Evolutionary conservation across 768 basidiomycete genomes (phyloP).

Genomic region (Tricholoma terreum): DNA sequence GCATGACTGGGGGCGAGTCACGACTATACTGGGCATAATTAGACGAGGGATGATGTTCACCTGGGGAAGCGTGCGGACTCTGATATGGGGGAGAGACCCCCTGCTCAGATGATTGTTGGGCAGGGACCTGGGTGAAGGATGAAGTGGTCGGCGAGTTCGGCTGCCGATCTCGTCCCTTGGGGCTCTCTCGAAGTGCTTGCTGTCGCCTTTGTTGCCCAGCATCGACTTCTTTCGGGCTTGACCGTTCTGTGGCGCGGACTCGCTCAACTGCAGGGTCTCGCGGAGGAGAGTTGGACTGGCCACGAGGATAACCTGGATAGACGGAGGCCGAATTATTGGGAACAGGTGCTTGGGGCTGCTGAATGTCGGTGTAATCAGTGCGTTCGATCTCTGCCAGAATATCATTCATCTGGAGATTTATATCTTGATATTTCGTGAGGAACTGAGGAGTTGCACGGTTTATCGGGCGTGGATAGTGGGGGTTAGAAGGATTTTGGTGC

Average conservation of each 20-base stretch:
- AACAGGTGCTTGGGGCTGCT: constrained; percentile 51
- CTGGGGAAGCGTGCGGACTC: constrained; percentile 45
- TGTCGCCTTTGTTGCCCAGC: constrained; percentile 33
- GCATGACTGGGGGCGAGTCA: constrained; percentile 37
- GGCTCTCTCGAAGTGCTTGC: constrained; percentile 45
- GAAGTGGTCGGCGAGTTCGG: constrained; percentile 36
- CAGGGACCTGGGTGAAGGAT: constrained; percentile 36
- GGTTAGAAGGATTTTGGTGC: constrained; percentile 31
- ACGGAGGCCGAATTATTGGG: constrained; percentile 34
- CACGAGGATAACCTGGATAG: constrained; percentile 28
- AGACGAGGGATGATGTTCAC: constrained; percentile 35
- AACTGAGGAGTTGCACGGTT: constrained; percentile 57
- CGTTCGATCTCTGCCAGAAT: constrained; percentile 70
- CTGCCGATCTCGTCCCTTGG: constrained; percentile 43
- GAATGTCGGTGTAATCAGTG: constrained; percentile 66
- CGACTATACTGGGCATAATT: constrained; percentile 50
- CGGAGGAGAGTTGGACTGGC: constrained; percentile 41
- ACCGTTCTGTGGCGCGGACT: constrained; percentile 47
- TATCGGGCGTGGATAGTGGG: constrained; percentile 64
- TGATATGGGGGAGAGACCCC: constrained; percentile 48
- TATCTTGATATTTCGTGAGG: constrained; percentile 49
- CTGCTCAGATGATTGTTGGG: constrained; percentile 52
- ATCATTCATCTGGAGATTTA: constrained; percentile 59
- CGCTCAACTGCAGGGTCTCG: constrained; percentile 56
- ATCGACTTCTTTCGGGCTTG: constrained; percentile 55